Evolutionary conservation across 768 basidiomycete species (phyloP), one percentile per base, ranked within the genome.

Genomic region (Mrakia blollopis): DNA sequence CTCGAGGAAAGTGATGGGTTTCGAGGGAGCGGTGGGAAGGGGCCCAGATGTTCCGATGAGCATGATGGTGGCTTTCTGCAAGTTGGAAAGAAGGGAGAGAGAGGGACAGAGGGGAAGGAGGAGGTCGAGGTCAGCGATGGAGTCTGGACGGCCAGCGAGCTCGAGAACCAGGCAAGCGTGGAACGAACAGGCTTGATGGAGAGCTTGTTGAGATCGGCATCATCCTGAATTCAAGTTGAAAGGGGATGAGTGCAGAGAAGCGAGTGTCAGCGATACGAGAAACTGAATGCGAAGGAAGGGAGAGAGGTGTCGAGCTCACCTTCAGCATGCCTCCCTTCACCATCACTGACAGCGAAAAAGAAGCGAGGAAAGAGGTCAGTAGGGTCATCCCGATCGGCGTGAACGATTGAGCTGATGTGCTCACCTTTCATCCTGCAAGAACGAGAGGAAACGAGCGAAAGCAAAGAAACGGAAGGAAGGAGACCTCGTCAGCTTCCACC

Each of bases 31-130:
- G 82, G 92, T 91, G 14, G 95, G 96, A 0, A 98, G 87, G 79
- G 94, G 93, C 10, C 92, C 94, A 3, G 95, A 92, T 3, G 94
- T 89, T 57, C 97, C 96, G 81, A 98, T 93, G 41, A 96, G 92
- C 87, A 90, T 94, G 84, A 96, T 92, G 0, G 89, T 91, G 84
- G 94, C 93, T 23, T 91, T 92, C 91, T 93, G 79, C 41, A 70
- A 18, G 44, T 7, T 14, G 16, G 44, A 32, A 30, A 3, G 54
- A 35, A 54, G 10, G 23, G 21, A 32, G 25, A 47, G 28, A 16
- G 7, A 61, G 14, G 28, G 13, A 32, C 35, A n/a, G n/a, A 41
- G 50, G 25, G n/a, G n/a, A n/a, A n/a, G 28, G 8, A 57, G 60
- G 60, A 76, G 70, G 21, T 57, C 16, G 47, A 50, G 28, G 52